Evolutionary conservation across 148 eudicot species (phyloP).

Genomic region (Arctostaphylos glauca): DNA sequence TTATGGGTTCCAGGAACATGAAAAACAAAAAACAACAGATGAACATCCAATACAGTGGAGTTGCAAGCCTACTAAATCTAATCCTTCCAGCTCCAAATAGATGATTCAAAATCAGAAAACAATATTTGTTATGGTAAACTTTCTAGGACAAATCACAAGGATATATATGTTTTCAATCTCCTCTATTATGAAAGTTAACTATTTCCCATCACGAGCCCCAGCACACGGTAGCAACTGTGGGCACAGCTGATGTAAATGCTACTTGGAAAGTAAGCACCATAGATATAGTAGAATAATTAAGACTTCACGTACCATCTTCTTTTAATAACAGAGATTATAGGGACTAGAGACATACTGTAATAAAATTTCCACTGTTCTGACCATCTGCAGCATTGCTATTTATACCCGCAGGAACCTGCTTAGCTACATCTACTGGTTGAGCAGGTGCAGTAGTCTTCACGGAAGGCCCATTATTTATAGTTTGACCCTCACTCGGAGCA

Average conservation of each 20-base stretch:
- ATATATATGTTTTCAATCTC: not conserved
- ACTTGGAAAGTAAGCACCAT: not conserved
- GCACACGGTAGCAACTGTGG: not conserved
- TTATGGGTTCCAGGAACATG: not conserved
- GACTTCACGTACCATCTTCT: no score
- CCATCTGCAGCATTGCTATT: constrained; percentile 60
- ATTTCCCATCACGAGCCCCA: not conserved
- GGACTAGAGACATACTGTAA: constrained; percentile 54
- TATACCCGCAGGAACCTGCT: constrained; percentile 75
- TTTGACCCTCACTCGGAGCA: constrained; percentile 24
- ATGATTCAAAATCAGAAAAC: not conserved
- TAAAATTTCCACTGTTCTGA: constrained; percentile 84
- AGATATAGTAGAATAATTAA: not conserved
- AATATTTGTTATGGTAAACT: not conserved
- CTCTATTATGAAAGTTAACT: not conserved
- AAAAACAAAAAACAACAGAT: not conserved
- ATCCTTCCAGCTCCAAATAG: no score
- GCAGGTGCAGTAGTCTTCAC: constrained; percentile 37
- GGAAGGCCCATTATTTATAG: constrained; percentile 32
- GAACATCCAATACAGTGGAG: not conserved
- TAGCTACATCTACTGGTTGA: constrained; percentile 43
- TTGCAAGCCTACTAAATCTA: not conserved
- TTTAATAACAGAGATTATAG: not conserved
- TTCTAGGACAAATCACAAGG: not conserved
- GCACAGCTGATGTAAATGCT: not conserved